A percentile compares a stretch with the other conserved stretches of the same genome.
phyloP scores from a whole-genome alignment of 331 rosid genomes.

The Quercus lobata region DNA sequence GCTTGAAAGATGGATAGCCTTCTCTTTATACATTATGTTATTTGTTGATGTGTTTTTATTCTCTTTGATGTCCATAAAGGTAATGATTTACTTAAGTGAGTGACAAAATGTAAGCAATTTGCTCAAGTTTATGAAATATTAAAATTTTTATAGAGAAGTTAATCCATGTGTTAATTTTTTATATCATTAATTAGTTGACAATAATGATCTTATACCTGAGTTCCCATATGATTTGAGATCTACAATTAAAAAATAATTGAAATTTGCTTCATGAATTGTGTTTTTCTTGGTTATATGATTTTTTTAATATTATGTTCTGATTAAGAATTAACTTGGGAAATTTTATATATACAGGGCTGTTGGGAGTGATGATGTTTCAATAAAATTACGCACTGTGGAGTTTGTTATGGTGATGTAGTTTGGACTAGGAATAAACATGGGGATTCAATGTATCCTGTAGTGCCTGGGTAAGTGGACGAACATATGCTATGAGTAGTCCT shows the following conservation, averaged over 20 bases:
- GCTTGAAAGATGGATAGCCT: not conserved
- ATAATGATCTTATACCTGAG: not conserved
- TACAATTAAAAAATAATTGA: not conserved
- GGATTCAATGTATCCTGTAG: constrained; percentile 71
- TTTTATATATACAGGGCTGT: constrained; percentile 39
- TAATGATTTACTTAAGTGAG: not conserved
- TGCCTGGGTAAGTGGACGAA: constrained; percentile 55
- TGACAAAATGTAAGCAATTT: no score
- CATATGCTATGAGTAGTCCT: not conserved
- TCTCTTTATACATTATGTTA: not conserved
- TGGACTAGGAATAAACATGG: constrained; percentile 58
- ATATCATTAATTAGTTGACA: not conserved
- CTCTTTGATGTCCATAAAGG: not conserved
- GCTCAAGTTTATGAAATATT: not conserved
- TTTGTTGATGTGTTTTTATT: not conserved
- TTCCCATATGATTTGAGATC: not conserved
- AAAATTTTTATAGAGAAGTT: not conserved
- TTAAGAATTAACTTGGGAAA: not conserved
- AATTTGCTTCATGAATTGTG: not conserved
- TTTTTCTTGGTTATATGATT: not conserved
- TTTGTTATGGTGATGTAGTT: constrained; percentile 71
- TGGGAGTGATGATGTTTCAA: constrained; percentile 57
- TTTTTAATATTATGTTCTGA: not conserved
- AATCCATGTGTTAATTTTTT: not conserved
- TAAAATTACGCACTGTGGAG: constrained; percentile 77